phyloP scores from a whole-genome alignment of 1,284 basidiomycete species.

The Porogramme epimiltina region DNA sequence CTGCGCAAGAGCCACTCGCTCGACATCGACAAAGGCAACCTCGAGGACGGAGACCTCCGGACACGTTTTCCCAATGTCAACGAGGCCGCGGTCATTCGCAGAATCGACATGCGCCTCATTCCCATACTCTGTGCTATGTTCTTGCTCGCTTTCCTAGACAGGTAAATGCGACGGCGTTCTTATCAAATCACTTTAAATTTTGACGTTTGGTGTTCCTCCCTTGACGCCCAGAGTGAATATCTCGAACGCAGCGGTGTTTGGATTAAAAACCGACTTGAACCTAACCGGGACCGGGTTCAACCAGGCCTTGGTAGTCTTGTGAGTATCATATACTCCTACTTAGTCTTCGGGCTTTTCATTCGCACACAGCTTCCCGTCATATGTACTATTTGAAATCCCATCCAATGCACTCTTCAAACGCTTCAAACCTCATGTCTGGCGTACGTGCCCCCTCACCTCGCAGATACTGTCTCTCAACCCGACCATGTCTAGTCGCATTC shows the following conservation, averaged over 20 bases:
- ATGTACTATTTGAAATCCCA: slow-evolving; percentile 35
- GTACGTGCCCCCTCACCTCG: slow-evolving; percentile 20
- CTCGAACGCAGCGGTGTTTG: slow-evolving; percentile 33
- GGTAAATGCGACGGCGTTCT: slow-evolving; percentile 21
- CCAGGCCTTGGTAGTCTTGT: slow-evolving; percentile 35
- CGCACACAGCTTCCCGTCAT: slow-evolving; percentile 31
- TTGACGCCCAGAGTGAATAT: slow-evolving; percentile 31
- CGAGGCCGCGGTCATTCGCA: slow-evolving; percentile 30
- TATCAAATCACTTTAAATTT: neutral
- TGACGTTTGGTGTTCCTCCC: neutral
- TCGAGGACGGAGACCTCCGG: slow-evolving; percentile 23
- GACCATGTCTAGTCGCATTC: slow-evolving; percentile 26
- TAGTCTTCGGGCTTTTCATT: neutral
- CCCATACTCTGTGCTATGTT: slow-evolving; percentile 32
- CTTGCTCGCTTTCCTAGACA: slow-evolving; percentile 35
- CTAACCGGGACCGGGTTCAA: slow-evolving; percentile 32
- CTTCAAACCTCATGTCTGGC: slow-evolving; percentile 34
- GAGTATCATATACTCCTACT: slow-evolving; percentile 2
- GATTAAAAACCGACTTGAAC: slow-evolving; percentile 31
- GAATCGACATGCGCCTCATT: slow-evolving; percentile 33
- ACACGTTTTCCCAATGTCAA: slow-evolving; percentile 24
- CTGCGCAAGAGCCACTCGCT: too few relatives aligned
- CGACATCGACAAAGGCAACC: slow-evolving; percentile 9
- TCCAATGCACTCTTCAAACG: slow-evolving; percentile 34
- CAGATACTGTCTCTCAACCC: neutral